Evolutionary conservation across 176 grass and related monocot species (phyloP).

Genomic region (Aegilops speltoides): DNA sequence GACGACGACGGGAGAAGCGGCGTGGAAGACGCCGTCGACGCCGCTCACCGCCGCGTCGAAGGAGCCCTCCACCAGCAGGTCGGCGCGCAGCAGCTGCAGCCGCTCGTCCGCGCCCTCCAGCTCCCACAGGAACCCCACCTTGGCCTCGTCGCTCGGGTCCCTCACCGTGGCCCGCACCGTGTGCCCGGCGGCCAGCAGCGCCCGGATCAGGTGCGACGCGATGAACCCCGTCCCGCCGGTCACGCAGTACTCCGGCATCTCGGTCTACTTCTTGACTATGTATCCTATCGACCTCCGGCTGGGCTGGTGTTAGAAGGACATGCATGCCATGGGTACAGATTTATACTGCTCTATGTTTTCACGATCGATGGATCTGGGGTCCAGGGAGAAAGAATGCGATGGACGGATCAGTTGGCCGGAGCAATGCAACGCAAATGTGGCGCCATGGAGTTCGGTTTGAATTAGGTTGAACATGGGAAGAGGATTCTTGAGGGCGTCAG

Average conservation of each 20-base stretch:
- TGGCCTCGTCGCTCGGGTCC: slow-evolving; percentile 53
- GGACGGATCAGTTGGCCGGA: neutral
- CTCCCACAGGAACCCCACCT: slow-evolving; percentile 76
- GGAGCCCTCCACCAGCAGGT: slow-evolving; percentile 69
- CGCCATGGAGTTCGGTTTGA: neutral
- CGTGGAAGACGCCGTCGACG: slow-evolving; percentile 87
- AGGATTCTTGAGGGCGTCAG: neutral
- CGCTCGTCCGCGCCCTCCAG: slow-evolving; percentile 66
- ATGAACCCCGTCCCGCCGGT: slow-evolving; percentile 84
- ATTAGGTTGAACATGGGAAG: slow-evolving; percentile 45
- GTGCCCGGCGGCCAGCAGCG: slow-evolving; percentile 58
- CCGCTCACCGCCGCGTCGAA: slow-evolving; percentile 64
- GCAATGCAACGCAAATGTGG: neutral
- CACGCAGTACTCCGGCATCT: slow-evolving; percentile 76
- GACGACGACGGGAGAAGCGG: slow-evolving; percentile 54
- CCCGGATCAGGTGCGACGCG: slow-evolving; percentile 58
- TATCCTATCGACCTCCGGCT: neutral
- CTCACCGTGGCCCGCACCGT: slow-evolving; percentile 71
- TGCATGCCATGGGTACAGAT: neutral
- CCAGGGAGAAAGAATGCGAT: neutral
- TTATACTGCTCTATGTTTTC: neutral
- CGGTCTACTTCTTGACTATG: too few relatives aligned
- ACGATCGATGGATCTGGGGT: neutral
- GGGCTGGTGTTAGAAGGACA: neutral
- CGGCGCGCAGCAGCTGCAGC: slow-evolving; percentile 57